Evolutionary conservation across 352 stramenopile genomes (phyloP).

Genomic region (Hyaloperonospora arabidopsidis): DNA sequence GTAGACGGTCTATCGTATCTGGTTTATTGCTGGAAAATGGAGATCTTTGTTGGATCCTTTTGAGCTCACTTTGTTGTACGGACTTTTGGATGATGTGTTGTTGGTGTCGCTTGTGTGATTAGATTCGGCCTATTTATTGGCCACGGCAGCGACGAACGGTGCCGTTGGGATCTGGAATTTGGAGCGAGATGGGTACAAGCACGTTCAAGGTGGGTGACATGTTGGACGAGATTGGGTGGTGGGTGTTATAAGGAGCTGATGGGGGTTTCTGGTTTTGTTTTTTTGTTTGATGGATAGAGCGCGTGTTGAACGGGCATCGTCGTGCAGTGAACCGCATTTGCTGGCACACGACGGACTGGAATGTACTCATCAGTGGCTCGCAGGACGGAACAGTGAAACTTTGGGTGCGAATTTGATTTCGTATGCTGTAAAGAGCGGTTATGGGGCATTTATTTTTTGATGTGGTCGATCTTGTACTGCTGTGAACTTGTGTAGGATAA

Average conservation of each 20-base stretch:
- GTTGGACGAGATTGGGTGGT: neutral
- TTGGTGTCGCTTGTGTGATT: neutral
- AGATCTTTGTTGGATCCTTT: too few species aligned
- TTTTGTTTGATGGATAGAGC: conserved; percentile 31
- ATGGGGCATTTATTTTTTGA: neutral
- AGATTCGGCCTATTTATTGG: conserved; percentile 80
- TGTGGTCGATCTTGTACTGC: neutral
- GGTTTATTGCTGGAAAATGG: too few species aligned
- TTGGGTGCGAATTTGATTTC: conserved; percentile 39
- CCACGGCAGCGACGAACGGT: conserved; percentile 79
- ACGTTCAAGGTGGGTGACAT: conserved; percentile 60
- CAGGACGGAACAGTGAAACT: conserved; percentile 85
- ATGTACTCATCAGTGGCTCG: conserved; percentile 77
- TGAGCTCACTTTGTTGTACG: too few species aligned
- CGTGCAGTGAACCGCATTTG: conserved; percentile 84
- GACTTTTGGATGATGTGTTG: neutral
- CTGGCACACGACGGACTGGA: conserved; percentile 76
- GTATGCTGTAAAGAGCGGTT: too few species aligned
- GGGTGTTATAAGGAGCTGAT: neutral
- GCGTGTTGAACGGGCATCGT: conserved; percentile 71
- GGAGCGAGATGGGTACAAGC: conserved; percentile 79
- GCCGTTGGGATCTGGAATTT: conserved; percentile 85
- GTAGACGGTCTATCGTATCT: conserved; percentile 5
- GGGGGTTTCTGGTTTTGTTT: neutral
- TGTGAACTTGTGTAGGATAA: conserved; percentile 44